Percentiles rank a stretch among this genome's conserved stretches.
Evolutionary conservation across 2,329 filamentous ascomycete species (phyloP).

Genomic region (Acarospora socialis): DNA sequence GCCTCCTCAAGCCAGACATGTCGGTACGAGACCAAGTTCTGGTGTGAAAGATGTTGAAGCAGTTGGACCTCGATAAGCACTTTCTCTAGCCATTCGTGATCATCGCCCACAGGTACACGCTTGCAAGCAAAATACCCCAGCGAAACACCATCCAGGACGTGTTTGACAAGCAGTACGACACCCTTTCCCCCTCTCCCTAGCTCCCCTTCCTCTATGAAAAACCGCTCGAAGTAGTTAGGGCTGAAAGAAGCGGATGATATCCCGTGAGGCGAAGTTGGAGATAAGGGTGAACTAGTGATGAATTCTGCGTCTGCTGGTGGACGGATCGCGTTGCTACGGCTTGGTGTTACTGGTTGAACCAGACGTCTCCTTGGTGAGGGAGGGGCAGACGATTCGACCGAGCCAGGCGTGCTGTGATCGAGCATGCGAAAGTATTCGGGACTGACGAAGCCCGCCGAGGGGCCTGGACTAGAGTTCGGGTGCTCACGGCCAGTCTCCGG

Average conservation of each 20-base stretch:
- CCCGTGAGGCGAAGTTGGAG: conserved; percentile 37
- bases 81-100: conserved; percentile 91
- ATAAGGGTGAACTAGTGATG: conserved; percentile 29
- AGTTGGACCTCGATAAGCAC: conserved; percentile 87
- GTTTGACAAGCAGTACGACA: conserved; percentile 83
- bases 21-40: conserved; percentile 89
- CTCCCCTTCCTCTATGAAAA: conserved; percentile 79
- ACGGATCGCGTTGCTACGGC: conserved; percentile 8
- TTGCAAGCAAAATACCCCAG: conserved; percentile 94
- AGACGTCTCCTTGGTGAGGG: conserved; percentile 36
- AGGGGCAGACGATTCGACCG: conserved; percentile 32
- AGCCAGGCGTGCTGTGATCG: conserved; percentile 42
- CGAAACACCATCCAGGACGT: conserved; percentile 77
- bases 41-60: conserved; percentile 79
- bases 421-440: conserved; percentile 95
- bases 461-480: conserved; percentile 20
- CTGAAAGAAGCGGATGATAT: conserved; percentile 82
- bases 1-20: conserved; percentile 95
- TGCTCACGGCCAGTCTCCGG: conserved; percentile 16
- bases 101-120: conserved; percentile 84
- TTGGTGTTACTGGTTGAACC: conserved; percentile 32
- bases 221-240: conserved; percentile 80
- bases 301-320: conserved; percentile 37
- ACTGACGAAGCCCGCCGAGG: conserved; percentile 58
- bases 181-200: conserved; percentile 86